Conservation (phyloP, 202 grass and related monocot species). For the Miscanthus sacchariflorus region DNA sequence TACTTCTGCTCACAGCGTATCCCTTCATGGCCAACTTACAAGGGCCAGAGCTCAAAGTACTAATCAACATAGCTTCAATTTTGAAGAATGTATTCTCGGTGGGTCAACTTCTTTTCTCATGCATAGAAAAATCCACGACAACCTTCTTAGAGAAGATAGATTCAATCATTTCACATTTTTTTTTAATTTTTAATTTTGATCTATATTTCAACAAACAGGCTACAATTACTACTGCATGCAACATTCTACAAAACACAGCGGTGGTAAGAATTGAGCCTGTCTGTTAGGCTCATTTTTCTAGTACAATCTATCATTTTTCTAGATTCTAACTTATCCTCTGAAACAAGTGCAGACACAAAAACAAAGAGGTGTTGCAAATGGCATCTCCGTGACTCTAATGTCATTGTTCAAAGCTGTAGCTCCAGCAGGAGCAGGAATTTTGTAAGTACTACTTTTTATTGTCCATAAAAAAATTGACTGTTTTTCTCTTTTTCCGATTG, state of each 20-base stretch:
- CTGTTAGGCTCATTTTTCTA: neutral
- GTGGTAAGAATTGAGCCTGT: constrained; percentile 41
- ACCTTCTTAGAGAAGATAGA: constrained; percentile 18
- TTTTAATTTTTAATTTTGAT: constrained; percentile 12
- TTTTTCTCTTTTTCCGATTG: neutral
- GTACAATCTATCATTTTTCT: neutral
- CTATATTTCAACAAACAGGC: constrained; percentile 51
- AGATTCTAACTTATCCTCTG: neutral
- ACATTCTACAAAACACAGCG: constrained; percentile 69
- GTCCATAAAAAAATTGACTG: neutral
- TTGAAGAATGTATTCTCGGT: constrained; percentile 69
- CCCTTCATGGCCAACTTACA: constrained; percentile 64
- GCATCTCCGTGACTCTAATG: constrained; percentile 66
- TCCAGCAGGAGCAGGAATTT: constrained; percentile 60
- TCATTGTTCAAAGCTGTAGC: constrained; percentile 62
- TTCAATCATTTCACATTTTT: neutral
- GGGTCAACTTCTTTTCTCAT: constrained; percentile 21
- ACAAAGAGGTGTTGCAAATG: constrained; percentile 74
- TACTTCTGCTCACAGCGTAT: constrained; percentile 67
- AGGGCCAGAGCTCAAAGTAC: constrained; percentile 55
- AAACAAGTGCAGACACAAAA: constrained; percentile 52
- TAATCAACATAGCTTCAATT: constrained; percentile 64
- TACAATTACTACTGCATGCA: constrained; percentile 65
- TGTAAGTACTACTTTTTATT: constrained; percentile 48
- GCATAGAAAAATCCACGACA: neutral